Base-by-base conservation (phyloP, 306 rosid species). In the Trifolium pratense region DNA sequence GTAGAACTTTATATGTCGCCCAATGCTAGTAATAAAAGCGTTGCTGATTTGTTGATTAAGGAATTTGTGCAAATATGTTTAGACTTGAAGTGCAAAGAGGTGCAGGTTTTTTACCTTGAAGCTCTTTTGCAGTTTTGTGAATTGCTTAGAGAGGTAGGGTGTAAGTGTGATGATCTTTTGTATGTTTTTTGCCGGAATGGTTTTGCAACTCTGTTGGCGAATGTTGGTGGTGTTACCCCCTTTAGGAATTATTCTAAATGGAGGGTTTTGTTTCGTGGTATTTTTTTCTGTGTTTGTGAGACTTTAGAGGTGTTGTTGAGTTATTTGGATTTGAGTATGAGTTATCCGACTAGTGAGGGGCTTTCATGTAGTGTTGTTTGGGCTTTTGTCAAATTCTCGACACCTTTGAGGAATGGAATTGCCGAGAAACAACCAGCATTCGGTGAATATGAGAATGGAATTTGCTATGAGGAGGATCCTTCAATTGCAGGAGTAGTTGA, bases 111-210 rank as follows among this genome's bases (percentile, higher is more conserved):
- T 68, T 86, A 89, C 12, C 81, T 81, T 16, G 79, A 71, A 1
- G 75, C 80, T 43, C 80, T 80, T n/a, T 77, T 90, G 56, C 89
- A 90, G 84, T 83, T 92, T 39, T 90, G 96, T 77, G 86, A 75
- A 49, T 73, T 84, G 80, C 90, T 92, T 63, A 86, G 87, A 67
- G 59, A 78, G 37, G 70, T 78, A 13, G 86, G 76, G 26, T 18
- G 31, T 46, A 75, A 85, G 39, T 14, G 11, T 59, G 94, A 90
- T 13, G 94, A 88, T 15, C 68, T 70, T 81, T 39, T 92, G 73
- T 92, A 88, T 72, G 3, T 84, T 6, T 53, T 62, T 18, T 88
- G 94, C 68, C 84, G 97, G 17, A 67, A 74, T 68, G 66, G 82
- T 16, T 82, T 90, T 1, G 87, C 84, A 17, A 56, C 68, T 9